A percentile compares a stretch with the other conserved stretches of the same genome.
Conservation (phyloP, 768 basidiomycete species). For the Mycena chlorophos region DNA sequence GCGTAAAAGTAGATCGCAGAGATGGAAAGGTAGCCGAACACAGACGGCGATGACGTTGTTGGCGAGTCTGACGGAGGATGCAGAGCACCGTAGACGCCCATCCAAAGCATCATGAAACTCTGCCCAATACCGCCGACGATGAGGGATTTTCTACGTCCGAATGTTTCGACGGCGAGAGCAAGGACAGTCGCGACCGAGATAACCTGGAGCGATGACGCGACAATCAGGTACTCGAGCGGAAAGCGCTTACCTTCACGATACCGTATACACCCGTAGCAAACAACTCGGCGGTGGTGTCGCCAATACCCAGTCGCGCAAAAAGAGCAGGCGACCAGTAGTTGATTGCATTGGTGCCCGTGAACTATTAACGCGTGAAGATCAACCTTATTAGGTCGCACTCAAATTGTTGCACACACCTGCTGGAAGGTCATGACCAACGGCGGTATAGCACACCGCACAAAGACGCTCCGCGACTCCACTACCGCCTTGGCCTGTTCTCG, state of each 20-base stretch:
- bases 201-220: constrained; percentile 30
- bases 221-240: constrained; percentile 4
- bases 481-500: constrained; percentile 41
- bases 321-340: constrained; percentile 47
- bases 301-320: constrained; percentile 49
- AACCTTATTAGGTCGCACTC: neutral
- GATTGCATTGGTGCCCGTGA: constrained; percentile 56
- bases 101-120: constrained; percentile 49
- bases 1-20: constrained; percentile 49
- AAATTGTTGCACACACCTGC: constrained; percentile 21
- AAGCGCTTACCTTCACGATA: constrained; percentile 31
- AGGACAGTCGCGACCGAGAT: constrained; percentile 42
- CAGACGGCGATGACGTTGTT: constrained; percentile 28
- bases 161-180: constrained; percentile 46
- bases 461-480: constrained; percentile 44
- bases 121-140: constrained; percentile 52
- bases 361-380: constrained; percentile 31
- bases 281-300: constrained; percentile 41
- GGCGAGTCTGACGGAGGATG: constrained; percentile 27
- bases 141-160: constrained; percentile 51
- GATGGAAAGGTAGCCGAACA: constrained; percentile 43
- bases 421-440: constrained; percentile 49
- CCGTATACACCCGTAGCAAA: constrained; percentile 49
- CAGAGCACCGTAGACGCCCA: constrained; percentile 41
- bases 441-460: constrained; percentile 46